Evolutionary conservation across 371 early-diverging fungal species (phyloP), one percentile per base, ranked within the genome.

Genomic region (Rhizomucor pusillus): DNA sequence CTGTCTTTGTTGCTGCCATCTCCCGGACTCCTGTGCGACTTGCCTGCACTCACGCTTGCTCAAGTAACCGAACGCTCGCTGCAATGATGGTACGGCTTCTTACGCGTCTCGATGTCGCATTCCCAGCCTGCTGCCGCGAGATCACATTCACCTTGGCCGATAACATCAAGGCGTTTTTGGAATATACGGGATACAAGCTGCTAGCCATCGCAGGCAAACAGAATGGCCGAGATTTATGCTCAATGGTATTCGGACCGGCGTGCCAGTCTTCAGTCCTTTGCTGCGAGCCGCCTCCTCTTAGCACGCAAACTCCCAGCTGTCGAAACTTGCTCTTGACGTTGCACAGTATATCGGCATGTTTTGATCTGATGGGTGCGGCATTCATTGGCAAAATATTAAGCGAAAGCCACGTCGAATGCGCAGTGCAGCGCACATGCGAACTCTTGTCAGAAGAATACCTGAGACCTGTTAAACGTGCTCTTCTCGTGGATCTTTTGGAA

Each of bases 131-230:
- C 47, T 65, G 70, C 49, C 62, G 67, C 29, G 76, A 75, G 56
- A 69, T 75, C 35, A 71, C 76, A 3, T 75, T 67, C 51, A 75
- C 76, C 14, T 44, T 71, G 20, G 69, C 76, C n/a, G 76, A 75
- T 29, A 63, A 75, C 29, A 68, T 75, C 36, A 75, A 75, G 44
- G 76, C 76, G 1, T 75, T 71, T 54, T 49, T 75, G 52, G 76
- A 75, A 56, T 75, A 75, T 36, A 71, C 76, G 12, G 72, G 72
- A 0, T 71, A 75, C 50, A 71, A 69, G 39, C 55, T 75, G 5
- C 43, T 75, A 13, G 62, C 57, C 10, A 37, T 52, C n/a, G 25
- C 44, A 6, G 44, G 9, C 22, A 53, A 53, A 46, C 43, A 48
- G 19, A 9, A 48, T 35, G 48, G 48, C 5, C 45, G 44, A 2